Conservation (phyloP, 352 stramenopile genomes). For the Pythium grandisporangium region DNA sequence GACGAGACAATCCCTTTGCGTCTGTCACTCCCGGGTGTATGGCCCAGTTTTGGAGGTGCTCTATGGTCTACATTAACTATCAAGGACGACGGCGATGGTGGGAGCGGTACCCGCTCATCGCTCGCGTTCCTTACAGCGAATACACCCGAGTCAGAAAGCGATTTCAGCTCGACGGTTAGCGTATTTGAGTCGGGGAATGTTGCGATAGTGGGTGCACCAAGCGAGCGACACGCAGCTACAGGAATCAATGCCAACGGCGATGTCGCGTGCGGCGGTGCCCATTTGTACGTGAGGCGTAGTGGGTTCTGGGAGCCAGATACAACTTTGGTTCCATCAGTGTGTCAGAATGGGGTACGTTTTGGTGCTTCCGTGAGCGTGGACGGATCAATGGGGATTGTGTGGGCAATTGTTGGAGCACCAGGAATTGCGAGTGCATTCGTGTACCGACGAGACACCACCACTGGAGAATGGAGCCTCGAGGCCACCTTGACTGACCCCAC, state of each 20-base stretch:
- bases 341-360: slow-evolving; percentile 36
- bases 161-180: slow-evolving; percentile 45
- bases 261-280: slow-evolving; percentile 47
- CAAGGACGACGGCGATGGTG: slow-evolving; percentile 87
- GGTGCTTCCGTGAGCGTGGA: slow-evolving; percentile 65
- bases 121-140: slow-evolving; percentile 43
- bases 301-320: slow-evolving; percentile 63
- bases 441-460: slow-evolving; percentile 17
- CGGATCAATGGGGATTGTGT: slow-evolving; percentile 39
- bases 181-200: slow-evolving; percentile 55
- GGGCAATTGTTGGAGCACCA: slow-evolving; percentile 62
- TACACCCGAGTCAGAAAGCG: slow-evolving; percentile 21
- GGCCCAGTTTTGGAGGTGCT: slow-evolving; percentile 79
- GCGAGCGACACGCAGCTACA: slow-evolving; percentile 34
- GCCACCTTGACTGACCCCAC: slow-evolving; percentile 24
- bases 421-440: slow-evolving; percentile 43
- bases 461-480: slow-evolving; percentile 37
- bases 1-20: slow-evolving; percentile 88
- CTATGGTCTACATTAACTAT: slow-evolving; percentile 88
- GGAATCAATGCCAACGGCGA: slow-evolving; percentile 1
- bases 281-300: slow-evolving; percentile 52
- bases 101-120: slow-evolving; percentile 62
- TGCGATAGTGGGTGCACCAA: slow-evolving; percentile 54
- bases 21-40: slow-evolving; percentile 89
- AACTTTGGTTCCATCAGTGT: slow-evolving; percentile 39